These are phyloP conservation scores for Rhynchospora breviuscula DNA, from an alignment of 176 grass and related monocot genomes.

Conservation along the genomic window DNA sequence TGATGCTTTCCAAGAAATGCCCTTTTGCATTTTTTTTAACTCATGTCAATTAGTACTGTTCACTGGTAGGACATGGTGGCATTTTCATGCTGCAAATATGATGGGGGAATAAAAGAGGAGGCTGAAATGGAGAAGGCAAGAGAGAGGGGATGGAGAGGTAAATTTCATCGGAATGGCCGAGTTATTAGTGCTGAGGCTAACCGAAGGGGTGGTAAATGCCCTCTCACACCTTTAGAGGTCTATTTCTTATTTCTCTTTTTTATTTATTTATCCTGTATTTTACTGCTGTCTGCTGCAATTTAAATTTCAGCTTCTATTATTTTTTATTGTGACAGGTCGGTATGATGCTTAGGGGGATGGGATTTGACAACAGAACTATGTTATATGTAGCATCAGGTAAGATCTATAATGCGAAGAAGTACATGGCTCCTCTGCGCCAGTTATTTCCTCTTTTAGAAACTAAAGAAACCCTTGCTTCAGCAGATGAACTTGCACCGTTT, in stretches of 20 bases:
- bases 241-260: conserved; percentile 7
- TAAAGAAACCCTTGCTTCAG: conserved; percentile 60
- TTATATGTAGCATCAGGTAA: conserved; percentile 83
- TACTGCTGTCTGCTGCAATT: not conserved
- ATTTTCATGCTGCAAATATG: conserved; percentile 92
- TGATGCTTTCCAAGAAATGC: not conserved
- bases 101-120: conserved; percentile 65
- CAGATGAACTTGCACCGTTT: conserved; percentile 68
- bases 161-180: conserved; percentile 69
- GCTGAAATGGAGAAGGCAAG: conserved; percentile 73
- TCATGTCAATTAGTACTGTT: conserved; percentile 14
- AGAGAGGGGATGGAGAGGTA: conserved; percentile 86
- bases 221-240: conserved; percentile 85
- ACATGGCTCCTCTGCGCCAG: conserved; percentile 63
- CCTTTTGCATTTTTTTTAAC: conserved; percentile 15
- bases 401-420: conserved; percentile 67
- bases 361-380: conserved; percentile 68
- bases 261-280: not conserved
- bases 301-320: not conserved
- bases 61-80: conserved; percentile 85
- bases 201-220: conserved; percentile 73
- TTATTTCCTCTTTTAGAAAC: conserved; percentile 83
- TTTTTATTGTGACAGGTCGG: conserved; percentile 53
- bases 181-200: conserved; percentile 85
- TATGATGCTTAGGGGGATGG: conserved; percentile 97